These are phyloP conservation scores for Entomortierella lignicola DNA, from an alignment of 192 early-diverging fungal species.

Conservation along the genomic window DNA sequence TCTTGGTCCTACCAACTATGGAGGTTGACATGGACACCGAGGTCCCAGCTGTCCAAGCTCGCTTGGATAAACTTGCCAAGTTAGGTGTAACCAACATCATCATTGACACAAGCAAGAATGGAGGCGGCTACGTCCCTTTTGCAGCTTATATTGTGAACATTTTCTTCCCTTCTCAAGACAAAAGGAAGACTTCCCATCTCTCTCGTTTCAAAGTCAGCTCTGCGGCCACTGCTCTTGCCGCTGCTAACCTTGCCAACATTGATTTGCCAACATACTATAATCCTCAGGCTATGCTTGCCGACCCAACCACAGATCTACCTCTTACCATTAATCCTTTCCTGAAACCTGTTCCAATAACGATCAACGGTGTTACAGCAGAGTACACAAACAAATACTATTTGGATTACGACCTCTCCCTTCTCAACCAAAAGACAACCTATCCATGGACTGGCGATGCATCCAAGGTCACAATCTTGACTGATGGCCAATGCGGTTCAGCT, in stretches of 20 bases:
- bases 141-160: neutral
- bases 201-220: slow-evolving; percentile 2
- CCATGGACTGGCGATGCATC: slow-evolving; percentile 22
- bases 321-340: slow-evolving; percentile 13
- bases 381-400: slow-evolving; percentile 10
- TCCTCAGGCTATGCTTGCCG: neutral
- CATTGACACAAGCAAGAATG: slow-evolving; percentile 12
- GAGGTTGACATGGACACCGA: neutral
- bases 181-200: neutral
- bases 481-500: slow-evolving; percentile 33
- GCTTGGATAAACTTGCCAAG: neutral
- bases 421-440: neutral
- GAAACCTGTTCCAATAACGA: neutral
- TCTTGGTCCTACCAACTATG: slow-evolving; percentile 11
- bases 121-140: slow-evolving; percentile 11
- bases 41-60: neutral
- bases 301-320: neutral
- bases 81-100: slow-evolving; percentile 14
- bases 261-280: neutral
- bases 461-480: slow-evolving; percentile 19
- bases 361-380: neutral
- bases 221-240: neutral
- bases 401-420: neutral
- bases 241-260: neutral
- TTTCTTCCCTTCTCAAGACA: slow-evolving; percentile 18